These are phyloP conservation scores for Cercospora beticola DNA, from an alignment of 2,329 filamentous ascomycete genomes.

Conservation along the genomic window DNA sequence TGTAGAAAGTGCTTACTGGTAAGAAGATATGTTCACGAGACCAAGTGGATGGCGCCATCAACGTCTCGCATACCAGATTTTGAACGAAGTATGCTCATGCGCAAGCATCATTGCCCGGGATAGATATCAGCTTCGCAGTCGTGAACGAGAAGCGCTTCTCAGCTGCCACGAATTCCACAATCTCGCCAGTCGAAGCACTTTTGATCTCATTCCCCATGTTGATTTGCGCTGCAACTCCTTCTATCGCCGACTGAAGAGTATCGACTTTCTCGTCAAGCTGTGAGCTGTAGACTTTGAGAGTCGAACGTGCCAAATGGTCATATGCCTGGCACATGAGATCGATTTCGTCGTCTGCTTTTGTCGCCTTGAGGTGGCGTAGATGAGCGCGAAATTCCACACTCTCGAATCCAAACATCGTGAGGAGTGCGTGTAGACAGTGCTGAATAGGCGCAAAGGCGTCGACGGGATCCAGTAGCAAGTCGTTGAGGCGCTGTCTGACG, in stretches of 20 bases:
- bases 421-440: neutral
- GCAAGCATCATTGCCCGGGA: neutral
- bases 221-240: neutral
- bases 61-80: no score
- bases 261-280: slow-evolving; percentile 3
- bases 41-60: neutral
- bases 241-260: neutral
- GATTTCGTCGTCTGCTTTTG: neutral
- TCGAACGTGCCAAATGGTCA: slow-evolving; percentile 2
- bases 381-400: neutral
- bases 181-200: slow-evolving; percentile 2
- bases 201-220: neutral
- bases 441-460: slow-evolving; percentile 9
- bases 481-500: slow-evolving; percentile 3
- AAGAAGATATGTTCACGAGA: neutral
- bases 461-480: slow-evolving; percentile 1
- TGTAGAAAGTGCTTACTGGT: neutral
- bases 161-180: slow-evolving; percentile 2
- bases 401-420: neutral
- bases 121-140: slow-evolving; percentile 3
- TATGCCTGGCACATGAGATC: slow-evolving; percentile 13
- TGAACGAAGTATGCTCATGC: neutral
- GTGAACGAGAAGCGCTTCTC: slow-evolving; percentile 5
- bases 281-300: slow-evolving; percentile 5
- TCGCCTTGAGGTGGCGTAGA: neutral